Base-by-base conservation (phyloP, 768 basidiomycete species). In the Agaricus sinodeliciosus region DNA sequence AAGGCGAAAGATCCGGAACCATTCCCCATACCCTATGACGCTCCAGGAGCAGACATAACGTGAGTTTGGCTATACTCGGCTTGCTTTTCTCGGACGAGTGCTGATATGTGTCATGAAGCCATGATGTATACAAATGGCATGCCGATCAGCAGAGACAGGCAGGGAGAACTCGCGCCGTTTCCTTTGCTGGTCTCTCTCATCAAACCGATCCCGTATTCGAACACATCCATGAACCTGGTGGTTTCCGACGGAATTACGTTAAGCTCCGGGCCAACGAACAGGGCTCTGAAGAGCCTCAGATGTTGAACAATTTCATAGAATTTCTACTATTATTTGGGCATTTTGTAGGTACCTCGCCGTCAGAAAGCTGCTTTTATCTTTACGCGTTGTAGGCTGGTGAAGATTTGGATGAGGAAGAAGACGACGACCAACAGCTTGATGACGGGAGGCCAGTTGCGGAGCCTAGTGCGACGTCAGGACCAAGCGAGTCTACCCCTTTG, bases 121-220 rank as follows among this genome's bases (percentile, higher is more conserved):
- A 95, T 62, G 85, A 85, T 57, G 87, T 98, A 37, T 98, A 96
- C 75, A 97, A 96, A 69, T 98, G 93, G 88, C 87, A 94, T 57
- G 75, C 82, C 13, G 86, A 88, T 59, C 81, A 84, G 51, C 78
- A 76, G 22, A 79, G 84, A 52, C 76, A 80, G 55, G 74, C 72
- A 15, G 72, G 67, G 11, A 80, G 90, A 39, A 72, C 78, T 15
- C 85, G 90, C 36, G 73, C 86, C n/a, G 76, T 80, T 35, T 91
- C 89, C 0, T 89, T 80, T 59, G 75, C 83, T 9, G 84, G 79
- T 2, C 73, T 78, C 2, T 74, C 74, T 36, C 69, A 73, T 9
- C 71, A 77, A 4, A 73, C 73, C 6, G 79, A 90, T 62, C 90
- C 94, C 16, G 87, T 79, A 2, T 89, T 96, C 52, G 87, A 94